These are phyloP conservation scores for Microbotryomycetes sp. DNA, from an alignment of 1,284 basidiomycete genomes.

Conservation along the genomic window DNA sequence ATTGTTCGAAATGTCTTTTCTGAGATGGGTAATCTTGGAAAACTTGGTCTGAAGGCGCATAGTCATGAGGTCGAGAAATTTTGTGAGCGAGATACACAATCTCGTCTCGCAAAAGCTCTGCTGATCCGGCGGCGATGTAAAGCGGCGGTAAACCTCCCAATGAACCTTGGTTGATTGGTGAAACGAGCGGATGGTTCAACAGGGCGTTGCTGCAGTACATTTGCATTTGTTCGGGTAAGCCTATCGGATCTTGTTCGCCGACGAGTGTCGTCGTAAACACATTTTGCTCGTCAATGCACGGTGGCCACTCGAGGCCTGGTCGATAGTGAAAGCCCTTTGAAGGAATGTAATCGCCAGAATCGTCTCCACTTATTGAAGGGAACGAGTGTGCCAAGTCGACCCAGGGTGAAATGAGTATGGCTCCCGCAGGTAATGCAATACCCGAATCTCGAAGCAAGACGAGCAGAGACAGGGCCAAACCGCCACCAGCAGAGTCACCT, in stretches of 20 bases:
- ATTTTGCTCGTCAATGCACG: constrained; percentile 25
- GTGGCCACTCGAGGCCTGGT: constrained; percentile 25
- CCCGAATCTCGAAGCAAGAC: constrained; percentile 78
- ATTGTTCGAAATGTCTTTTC: constrained; percentile 30
- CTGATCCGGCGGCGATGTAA: constrained; percentile 68
- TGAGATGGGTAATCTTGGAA: constrained; percentile 32
- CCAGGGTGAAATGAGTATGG: constrained; percentile 60
- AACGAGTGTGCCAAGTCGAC: constrained; percentile 87
- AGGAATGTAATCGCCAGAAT: constrained; percentile 25
- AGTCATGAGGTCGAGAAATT: constrained; percentile 72
- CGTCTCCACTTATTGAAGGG: constrained; percentile 71
- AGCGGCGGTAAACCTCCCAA: constrained; percentile 86
- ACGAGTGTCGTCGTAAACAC: constrained; percentile 5
- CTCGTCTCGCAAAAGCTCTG: constrained; percentile 87
- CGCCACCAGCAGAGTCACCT: constrained; percentile 92
- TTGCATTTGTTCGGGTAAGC: constrained; percentile 58
- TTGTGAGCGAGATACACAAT: constrained; percentile 83
- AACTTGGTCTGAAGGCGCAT: constrained; percentile 47
- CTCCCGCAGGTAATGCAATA: constrained; percentile 67
- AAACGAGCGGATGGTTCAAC: constrained; percentile 64
- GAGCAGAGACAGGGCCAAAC: constrained; percentile 70
- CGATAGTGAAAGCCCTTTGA: constrained; percentile 23
- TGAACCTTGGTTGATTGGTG: constrained; percentile 61
- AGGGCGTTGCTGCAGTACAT: constrained; percentile 81
- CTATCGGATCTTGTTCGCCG: constrained; percentile 3